Base-by-base conservation (phyloP, 352 stramenopile genomes). In the Elongisporangium undulatum region DNA sequence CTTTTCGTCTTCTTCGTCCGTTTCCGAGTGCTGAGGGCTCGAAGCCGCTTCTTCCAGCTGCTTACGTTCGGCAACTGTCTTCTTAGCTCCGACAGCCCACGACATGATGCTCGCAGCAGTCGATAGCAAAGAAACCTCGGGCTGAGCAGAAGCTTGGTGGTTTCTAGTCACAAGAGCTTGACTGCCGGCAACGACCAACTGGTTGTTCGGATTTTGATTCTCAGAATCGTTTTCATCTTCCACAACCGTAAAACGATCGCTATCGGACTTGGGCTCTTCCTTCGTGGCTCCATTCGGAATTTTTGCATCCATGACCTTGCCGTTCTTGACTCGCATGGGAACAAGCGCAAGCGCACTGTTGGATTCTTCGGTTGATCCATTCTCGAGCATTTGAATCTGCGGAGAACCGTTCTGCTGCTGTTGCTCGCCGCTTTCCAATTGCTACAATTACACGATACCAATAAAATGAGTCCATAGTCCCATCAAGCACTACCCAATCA, bases 1-100 rank as follows among this genome's bases (percentile, higher is more conserved):
- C 45, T 85, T 89, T 17, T 92, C 82, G 16, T 92, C 82, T n/a
- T 91, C 83, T 60, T 89, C 75, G 34, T 88, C 79, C 10, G 82
- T 88, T 64, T 89, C 77, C 0, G 85, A 93, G 52, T 90, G 86
- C 29, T 89, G 77, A 20, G 83, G 83, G 54, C 79, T 88, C 24
- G 60, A 52, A 0, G 67, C 64, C 21, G 68, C 66, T 12, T 58
- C 66, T 7, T 63, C 54, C 21, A 67, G 22, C 9, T 45, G 21
- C 3, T 70, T 49, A 29, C 51, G 50, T 24, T 61, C 53, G 19
- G 24, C 39, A 21, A 26, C 21, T 0, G 66, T 64, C 51, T 82
- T 79, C 65, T 90, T 90, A 12, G 69, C 59, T 45, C 69, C 71
- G 3, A 72, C 70, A 54, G 81, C 79, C 83, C 83, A 92, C 51